phyloP scores from a whole-genome alignment of 2,329 filamentous ascomycete genomes.

The Plenodomus biglobosus region DNA sequence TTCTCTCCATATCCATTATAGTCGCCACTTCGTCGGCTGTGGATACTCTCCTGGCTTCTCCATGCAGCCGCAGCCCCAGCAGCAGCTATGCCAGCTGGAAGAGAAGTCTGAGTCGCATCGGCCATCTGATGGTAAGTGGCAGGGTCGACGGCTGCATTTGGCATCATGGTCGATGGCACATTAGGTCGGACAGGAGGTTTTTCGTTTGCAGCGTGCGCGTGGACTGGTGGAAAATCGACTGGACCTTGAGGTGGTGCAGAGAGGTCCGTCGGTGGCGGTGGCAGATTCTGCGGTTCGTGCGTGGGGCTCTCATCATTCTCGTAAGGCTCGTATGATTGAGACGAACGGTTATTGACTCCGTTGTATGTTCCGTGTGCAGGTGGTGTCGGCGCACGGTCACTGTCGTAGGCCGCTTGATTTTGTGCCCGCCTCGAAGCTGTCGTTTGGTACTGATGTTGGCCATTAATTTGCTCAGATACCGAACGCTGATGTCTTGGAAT shows the following conservation, averaged over 20 bases:
- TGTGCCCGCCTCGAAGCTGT: constrained; percentile 46
- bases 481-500: constrained; percentile 51
- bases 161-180: constrained; percentile 73
- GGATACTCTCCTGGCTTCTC: constrained; percentile 36
- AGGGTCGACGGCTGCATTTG: constrained; percentile 80
- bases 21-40: constrained; percentile 38
- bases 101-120: constrained; percentile 62
- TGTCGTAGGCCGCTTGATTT: constrained; percentile 33
- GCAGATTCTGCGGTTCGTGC: constrained; percentile 32
- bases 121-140: constrained; percentile 79
- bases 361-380: constrained; percentile 42
- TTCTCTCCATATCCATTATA: constrained; percentile 22
- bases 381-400: constrained; percentile 46
- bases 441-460: constrained; percentile 47
- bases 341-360: constrained; percentile 18
- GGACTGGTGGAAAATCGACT: constrained; percentile 75
- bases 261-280: constrained; percentile 40
- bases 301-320: constrained; percentile 35
- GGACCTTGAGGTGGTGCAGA: constrained; percentile 64
- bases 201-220: constrained; percentile 72
- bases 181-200: constrained; percentile 70
- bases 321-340: constrained; percentile 30
- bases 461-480: constrained; percentile 50
- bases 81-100: constrained; percentile 38
- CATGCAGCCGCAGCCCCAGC: constrained; percentile 47